Base-by-base conservation (phyloP, 148 eudicot species). In the Hydrangea macrophylla region DNA sequence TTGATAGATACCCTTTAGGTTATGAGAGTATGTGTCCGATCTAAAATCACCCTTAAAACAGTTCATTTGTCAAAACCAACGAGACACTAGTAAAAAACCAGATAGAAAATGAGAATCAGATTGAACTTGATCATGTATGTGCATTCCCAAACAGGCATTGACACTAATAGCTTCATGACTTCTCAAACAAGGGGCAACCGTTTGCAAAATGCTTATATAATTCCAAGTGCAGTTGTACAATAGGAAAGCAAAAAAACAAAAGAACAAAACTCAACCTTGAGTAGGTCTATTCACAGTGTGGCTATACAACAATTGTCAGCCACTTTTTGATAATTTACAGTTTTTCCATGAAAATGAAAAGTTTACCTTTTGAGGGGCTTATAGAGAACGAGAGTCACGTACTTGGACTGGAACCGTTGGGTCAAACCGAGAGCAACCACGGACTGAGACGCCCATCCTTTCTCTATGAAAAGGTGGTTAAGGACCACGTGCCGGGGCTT, bases 341-440 rank as follows among this genome's bases (percentile, higher is more conserved):
- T 40, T 1, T 5, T 11, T 13, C 2, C 13, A 15, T 45, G 51
- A 18, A 15, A 45, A 42, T 13, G 13, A 7, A 45, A 15, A 20
- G n/a, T 15, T 45, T 6, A 87, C 88, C 86, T 85, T 68, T 75
- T 74, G 27, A 89, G 73, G 1, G 98, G 95, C 83, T 93, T 93
- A 63, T 90, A 93, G 40, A 93, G 86, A 72, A 90, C 88, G 58
- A 88, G 90, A 18, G 96, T 93, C 25, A 88, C 92, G 17, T 90
- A 90, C 77, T 90, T 93, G 17, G 98, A 80, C 53, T 82, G 81
- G 67, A 85, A 90, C 64, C 98, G 58, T 32, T 90, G 92, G 40
- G 95, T 84, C 65, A 86, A 64, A 56, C 98, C 98, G 48, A 93
- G 96, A 60, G 90, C 92, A 51, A 93, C 95, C 28, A 90, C 82